Evolutionary conservation across 768 basidiomycete species (phyloP).

Genomic region (Serendipita vermifera): DNA sequence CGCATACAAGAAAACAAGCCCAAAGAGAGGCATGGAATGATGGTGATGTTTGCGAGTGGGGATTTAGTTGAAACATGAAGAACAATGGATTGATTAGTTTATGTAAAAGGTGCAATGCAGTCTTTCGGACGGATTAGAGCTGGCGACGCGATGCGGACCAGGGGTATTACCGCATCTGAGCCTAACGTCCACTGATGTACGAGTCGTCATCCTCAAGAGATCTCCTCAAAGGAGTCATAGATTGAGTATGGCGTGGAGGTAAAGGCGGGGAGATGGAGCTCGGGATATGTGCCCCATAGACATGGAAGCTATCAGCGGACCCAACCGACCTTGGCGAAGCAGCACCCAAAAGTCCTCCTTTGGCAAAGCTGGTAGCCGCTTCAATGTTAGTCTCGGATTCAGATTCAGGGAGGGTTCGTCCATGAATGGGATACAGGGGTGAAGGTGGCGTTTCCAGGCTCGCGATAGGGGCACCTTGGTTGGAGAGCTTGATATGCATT

Average conservation of each 20-base stretch:
- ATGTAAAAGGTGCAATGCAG: too few relatives aligned
- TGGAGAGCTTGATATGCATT: neutral
- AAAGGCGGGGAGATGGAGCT: neutral
- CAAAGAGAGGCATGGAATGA: too few relatives aligned
- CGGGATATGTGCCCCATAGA: neutral
- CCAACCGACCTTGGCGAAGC: conserved; percentile 1
- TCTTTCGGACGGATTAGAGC: too few relatives aligned
- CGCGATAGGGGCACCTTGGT: neutral
- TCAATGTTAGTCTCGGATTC: neutral
- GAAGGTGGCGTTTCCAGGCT: conserved; percentile 1
- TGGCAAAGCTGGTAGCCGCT: neutral
- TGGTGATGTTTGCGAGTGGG: too few relatives aligned
- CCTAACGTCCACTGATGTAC: too few relatives aligned
- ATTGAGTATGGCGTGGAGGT: neutral
- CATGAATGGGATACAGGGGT: neutral
- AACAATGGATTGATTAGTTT: too few relatives aligned
- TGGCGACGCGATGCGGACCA: too few relatives aligned
- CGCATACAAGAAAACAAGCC: too few relatives aligned
- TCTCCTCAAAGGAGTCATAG: too few relatives aligned
- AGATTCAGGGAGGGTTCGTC: neutral
- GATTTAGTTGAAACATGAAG: too few relatives aligned
- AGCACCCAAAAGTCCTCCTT: neutral
- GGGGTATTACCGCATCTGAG: too few relatives aligned
- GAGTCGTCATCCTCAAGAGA: too few relatives aligned
- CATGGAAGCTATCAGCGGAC: neutral